Conservation (phyloP, 1,139 yeast species). For the Nakaseomyces nivariensis region DNA sequence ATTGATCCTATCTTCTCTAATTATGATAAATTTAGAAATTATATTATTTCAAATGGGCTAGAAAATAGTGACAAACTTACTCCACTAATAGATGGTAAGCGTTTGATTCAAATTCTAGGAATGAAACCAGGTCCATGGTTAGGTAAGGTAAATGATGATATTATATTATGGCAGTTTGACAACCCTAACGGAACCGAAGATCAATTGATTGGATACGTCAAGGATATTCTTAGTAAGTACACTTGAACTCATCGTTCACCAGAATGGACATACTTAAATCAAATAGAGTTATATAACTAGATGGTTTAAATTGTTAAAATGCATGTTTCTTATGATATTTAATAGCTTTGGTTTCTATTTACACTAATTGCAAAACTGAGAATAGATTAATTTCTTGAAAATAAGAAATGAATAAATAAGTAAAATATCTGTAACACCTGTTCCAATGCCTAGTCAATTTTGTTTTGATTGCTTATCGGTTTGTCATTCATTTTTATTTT, state of each 20-base stretch:
- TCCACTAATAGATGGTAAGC: slow-evolving; percentile 62
- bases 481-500: no score
- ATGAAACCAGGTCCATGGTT: slow-evolving; percentile 84
- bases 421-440: background rate
- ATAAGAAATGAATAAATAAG: background rate
- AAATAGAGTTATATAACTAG: background rate
- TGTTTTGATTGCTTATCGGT: background rate
- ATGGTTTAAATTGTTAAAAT: background rate
- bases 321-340: slow-evolving; percentile 1
- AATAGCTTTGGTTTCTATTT: background rate
- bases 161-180: slow-evolving; percentile 68
- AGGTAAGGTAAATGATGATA: slow-evolving; percentile 42
- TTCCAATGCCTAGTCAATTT: background rate
- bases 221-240: slow-evolving; percentile 19
- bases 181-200: slow-evolving; percentile 45
- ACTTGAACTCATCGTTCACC: slow-evolving; percentile 4
- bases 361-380: background rate
- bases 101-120: slow-evolving; percentile 40
- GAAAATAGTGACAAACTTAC: slow-evolving; percentile 37
- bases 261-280: background rate
- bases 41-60: slow-evolving; percentile 29
- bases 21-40: slow-evolving; percentile 33
- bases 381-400: background rate
- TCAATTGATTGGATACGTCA: slow-evolving; percentile 44
- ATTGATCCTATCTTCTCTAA: slow-evolving; percentile 13